phyloP scores from a whole-genome alignment of 495 filamentous ascomycete genomes.

The Pseudomonodictys pantanalensis region DNA sequence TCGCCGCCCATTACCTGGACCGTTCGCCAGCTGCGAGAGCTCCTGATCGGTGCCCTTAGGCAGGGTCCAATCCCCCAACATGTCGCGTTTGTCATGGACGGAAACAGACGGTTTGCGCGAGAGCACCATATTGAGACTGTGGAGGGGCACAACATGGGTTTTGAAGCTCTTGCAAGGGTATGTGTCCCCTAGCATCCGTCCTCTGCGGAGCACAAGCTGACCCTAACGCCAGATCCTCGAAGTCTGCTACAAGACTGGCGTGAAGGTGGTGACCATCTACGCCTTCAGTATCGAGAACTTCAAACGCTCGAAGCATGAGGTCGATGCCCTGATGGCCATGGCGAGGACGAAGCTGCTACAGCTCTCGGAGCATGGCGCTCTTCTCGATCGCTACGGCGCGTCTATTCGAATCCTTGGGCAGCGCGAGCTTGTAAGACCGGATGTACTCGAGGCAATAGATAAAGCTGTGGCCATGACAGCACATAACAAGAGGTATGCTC shows the following conservation, averaged over 20 bases:
- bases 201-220: constrained; percentile 1
- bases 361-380: constrained; percentile 85
- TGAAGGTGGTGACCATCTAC: constrained; percentile 94
- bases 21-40: constrained; percentile 65
- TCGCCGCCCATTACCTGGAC: constrained; percentile 88
- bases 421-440: constrained; percentile 71
- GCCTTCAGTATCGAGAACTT: constrained; percentile 99
- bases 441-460: constrained; percentile 85
- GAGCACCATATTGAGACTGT: constrained; percentile 91
- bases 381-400: constrained; percentile 90
- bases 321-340: constrained; percentile 96
- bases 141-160: constrained; percentile 94
- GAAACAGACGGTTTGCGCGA: constrained; percentile 87
- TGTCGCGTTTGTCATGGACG: constrained; percentile 98
- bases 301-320: constrained; percentile 96
- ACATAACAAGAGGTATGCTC: constrained; percentile 67
- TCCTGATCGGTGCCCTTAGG: constrained; percentile 80
- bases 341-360: constrained; percentile 91
- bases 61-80: constrained; percentile 91
- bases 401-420: constrained; percentile 80
- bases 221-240: constrained; percentile 72
- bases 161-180: constrained; percentile 86
- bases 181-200: constrained; percentile 24
- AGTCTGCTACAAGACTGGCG: constrained; percentile 94
- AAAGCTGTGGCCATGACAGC: constrained; percentile 77